These are phyloP conservation scores for Citrullus mucosospermus DNA, from an alignment of 306 rosid species.

Conservation along the genomic window DNA sequence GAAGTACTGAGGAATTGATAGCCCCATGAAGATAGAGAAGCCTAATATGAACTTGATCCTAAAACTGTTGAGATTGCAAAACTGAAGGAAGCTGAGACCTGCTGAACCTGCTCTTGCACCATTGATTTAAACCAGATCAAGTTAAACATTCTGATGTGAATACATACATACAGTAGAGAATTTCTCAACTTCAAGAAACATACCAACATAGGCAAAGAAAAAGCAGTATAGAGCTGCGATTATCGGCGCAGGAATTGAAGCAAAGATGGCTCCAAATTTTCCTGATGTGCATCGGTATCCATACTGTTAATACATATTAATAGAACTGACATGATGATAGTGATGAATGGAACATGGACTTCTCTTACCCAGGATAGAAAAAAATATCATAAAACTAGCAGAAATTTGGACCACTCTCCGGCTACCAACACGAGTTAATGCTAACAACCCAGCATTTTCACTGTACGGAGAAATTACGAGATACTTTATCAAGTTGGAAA, in stretches of 20 bases:
- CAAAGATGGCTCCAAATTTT: conserved; percentile 93
- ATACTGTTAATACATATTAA: not conserved
- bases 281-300: conserved; percentile 21
- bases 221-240: conserved; percentile 79
- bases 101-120: conserved; percentile 57
- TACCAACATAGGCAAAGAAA: conserved; percentile 96
- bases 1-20: conserved; percentile 88
- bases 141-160: not conserved
- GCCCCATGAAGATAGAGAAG: conserved; percentile 82
- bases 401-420: conserved; percentile 95
- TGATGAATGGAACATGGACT: not conserved
- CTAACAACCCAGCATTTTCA: conserved; percentile 88
- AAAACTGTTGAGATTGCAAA: conserved; percentile 87
- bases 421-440: conserved; percentile 92
- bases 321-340: not conserved
- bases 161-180: not conserved
- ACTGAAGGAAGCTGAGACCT: conserved; percentile 80
- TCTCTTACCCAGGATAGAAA: conserved; percentile 70
- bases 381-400: conserved; percentile 91
- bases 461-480: conserved; percentile 20
- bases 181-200: conserved; percentile 15
- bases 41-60: conserved; percentile 69
- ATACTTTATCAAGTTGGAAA: not conserved
- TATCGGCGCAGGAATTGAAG: conserved; percentile 90
- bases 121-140: not conserved